Percentiles rank a stretch among this genome's conserved stretches.
phyloP scores from a whole-genome alignment of 2,329 filamentous ascomycete species.

The Diplocarpon mali region DNA sequence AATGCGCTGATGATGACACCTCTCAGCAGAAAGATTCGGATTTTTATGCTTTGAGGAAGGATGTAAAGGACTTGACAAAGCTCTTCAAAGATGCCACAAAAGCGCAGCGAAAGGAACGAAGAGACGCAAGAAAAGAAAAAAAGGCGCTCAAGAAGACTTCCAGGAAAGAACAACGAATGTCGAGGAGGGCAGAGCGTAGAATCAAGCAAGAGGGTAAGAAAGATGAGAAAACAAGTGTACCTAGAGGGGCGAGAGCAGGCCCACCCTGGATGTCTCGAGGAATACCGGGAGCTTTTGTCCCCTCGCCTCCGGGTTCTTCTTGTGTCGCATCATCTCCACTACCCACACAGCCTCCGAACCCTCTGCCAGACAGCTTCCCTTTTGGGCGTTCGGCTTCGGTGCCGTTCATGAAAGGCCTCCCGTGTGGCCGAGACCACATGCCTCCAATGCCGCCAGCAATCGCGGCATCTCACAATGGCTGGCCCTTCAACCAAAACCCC shows the following conservation, averaged over 20 bases:
- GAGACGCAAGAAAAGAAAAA: slow-evolving; percentile 17
- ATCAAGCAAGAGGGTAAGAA: slow-evolving; percentile 23
- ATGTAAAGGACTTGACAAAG: slow-evolving; percentile 35
- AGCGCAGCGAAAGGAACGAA: slow-evolving; percentile 26
- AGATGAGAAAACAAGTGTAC: slow-evolving; percentile 21
- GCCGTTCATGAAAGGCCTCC: slow-evolving; percentile 1
- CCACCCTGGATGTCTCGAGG: neutral
- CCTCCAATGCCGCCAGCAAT: neutral
- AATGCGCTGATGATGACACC: slow-evolving; percentile 27
- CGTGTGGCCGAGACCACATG: neutral
- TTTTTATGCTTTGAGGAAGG: slow-evolving; percentile 30
- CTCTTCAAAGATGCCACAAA: slow-evolving; percentile 35
- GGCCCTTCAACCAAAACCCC: slow-evolving; percentile 13
- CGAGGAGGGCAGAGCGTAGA: slow-evolving; percentile 23
- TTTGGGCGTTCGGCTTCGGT: slow-evolving; percentile 11
- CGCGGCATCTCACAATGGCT: slow-evolving; percentile 13
- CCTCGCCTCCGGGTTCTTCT: neutral
- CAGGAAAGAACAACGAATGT: slow-evolving; percentile 13
- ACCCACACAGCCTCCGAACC: neutral
- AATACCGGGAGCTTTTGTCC: neutral
- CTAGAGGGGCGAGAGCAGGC: neutral
- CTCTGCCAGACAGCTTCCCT: slow-evolving; percentile 4
- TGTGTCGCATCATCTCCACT: neutral
- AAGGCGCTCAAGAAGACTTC: slow-evolving; percentile 7
- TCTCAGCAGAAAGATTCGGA: slow-evolving; percentile 21